Base-by-base conservation (phyloP, 1,284 basidiomycete species). In the Melanopsichium pennsylvanicum region DNA sequence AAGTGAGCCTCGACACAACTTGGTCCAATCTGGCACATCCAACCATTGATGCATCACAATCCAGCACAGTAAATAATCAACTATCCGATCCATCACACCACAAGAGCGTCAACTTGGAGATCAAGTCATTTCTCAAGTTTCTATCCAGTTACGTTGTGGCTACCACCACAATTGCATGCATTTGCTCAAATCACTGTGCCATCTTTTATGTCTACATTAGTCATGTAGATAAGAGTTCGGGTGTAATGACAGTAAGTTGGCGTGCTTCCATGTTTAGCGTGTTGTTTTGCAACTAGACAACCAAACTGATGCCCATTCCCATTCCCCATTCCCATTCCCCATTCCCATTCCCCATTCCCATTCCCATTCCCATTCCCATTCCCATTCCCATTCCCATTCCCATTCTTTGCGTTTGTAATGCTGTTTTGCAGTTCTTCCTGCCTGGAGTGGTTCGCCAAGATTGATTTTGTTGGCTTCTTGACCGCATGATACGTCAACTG, bases 141-240 rank as follows among this genome's bases (percentile, higher is more conserved):
- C 63, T 81, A 32, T 72, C 64, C 33, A 62, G 64, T 37, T 75
- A 81, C 72, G 37, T 68, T n/a, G 74, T 81, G 31, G 70, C 66
- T 2, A 69, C 71, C 1, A 74, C 71, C 10, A 79, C 79, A 2
- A 81, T 81, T 38, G 75, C 73, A 5, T 79, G 77, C 70, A 68
- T 81, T 42, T 81, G 80, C 68, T 49, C 58, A 18, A 57, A 58
- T 26, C 79, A 80, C 54, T 80, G 78, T 55, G 78, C 75, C 34
- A 80, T 81, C 55, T 80, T 81, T 35, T 81, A 81, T 60, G 78
- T 81, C 46, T 81, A 81, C 52, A 70, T 81, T 22, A 78, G 79
- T 9, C 72, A 78, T 10, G 52, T 71, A 10, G 63, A 74, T 37
- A 68, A 74, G 32, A 48, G 59, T 18, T 58, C 54, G 31, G 72